Percentiles rank a stretch among this genome's conserved stretches.
Evolutionary conservation across 352 stramenopile genomes (phyloP).

Genomic region (Globisporangium middletonii): DNA sequence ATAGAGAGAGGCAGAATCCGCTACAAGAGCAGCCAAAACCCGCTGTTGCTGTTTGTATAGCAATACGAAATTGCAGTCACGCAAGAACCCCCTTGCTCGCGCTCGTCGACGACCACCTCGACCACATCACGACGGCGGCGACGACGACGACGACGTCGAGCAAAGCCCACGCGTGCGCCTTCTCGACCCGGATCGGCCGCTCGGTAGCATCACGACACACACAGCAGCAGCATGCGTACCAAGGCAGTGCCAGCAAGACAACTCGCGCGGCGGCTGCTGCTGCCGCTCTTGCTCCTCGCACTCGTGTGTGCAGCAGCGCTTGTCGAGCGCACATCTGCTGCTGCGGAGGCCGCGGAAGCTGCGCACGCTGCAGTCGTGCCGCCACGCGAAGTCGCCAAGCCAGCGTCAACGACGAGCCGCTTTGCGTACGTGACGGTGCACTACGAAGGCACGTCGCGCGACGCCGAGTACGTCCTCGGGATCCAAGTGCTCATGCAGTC

Average conservation of each 20-base stretch:
- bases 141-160: no score
- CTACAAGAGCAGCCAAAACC: no score
- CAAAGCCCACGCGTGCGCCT: no score
- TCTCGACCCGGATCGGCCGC: no score
- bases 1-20: no score
- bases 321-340: conserved; percentile 5
- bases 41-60: no score
- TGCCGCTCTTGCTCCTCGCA: conserved; percentile 15
- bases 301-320: conserved; percentile 4
- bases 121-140: no score
- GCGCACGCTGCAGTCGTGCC: conserved; percentile 5
- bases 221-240: no score
- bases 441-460: conserved; percentile 78
- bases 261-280: conserved; percentile 12
- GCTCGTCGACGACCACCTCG: no score
- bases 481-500: conserved; percentile 84
- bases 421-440: conserved; percentile 86
- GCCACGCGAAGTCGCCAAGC: background rate
- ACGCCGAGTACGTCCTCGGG: conserved; percentile 80
- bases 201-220: no score
- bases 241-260: background rate
- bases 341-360: conserved; percentile 13
- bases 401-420: conserved; percentile 30
- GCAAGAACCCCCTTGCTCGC: no score
- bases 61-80: no score